phyloP scores from a whole-genome alignment of 2,329 filamentous ascomycete genomes.

The Aaosphaeria arxii region DNA sequence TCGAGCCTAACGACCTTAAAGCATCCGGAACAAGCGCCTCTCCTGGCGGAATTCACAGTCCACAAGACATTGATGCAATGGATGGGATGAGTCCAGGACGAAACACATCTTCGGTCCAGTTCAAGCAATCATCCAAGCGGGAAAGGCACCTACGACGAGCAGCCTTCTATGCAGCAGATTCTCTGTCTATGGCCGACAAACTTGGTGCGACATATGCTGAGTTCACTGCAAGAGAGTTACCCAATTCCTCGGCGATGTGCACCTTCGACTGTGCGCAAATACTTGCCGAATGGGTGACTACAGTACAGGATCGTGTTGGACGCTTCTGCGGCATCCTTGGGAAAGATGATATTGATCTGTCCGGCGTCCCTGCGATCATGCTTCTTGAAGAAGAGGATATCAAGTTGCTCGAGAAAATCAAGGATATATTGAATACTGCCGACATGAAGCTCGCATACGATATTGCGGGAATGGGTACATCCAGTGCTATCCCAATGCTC shows the following conservation, averaged over 20 bases:
- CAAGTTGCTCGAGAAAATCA: conserved; percentile 78
- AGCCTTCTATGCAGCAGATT: conserved; percentile 93
- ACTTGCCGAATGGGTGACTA: conserved; percentile 89
- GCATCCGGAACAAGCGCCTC: conserved; percentile 9
- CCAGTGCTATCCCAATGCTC: conserved; percentile 49
- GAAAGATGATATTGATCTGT: conserved; percentile 74
- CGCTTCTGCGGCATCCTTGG: conserved; percentile 84
- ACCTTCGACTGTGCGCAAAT: conserved; percentile 93
- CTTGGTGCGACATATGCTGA: conserved; percentile 83
- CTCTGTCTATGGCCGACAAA: conserved; percentile 82
- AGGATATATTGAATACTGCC: conserved; percentile 71
- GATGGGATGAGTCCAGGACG: conserved; percentile 30
- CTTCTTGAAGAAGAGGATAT: conserved; percentile 88
- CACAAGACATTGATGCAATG: conserved; percentile 27
- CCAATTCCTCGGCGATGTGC: conserved; percentile 87
- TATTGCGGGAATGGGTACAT: conserved; percentile 29
- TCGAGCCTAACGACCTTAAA: conserved; percentile 28
- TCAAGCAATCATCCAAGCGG: conserved; percentile 62
- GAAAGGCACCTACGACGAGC: conserved; percentile 89
- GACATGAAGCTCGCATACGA: conserved; percentile 73
- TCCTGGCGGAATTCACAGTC: conserved; percentile 16
- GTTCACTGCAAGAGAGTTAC: conserved; percentile 77
- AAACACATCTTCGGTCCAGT: conserved; percentile 21
- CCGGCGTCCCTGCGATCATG: conserved; percentile 81
- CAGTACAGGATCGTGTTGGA: conserved; percentile 90